Evolutionary conservation across 2,329 filamentous ascomycete species (phyloP), one percentile per base, ranked within the genome.

Genomic region (Sporothrix variecibatus): DNA sequence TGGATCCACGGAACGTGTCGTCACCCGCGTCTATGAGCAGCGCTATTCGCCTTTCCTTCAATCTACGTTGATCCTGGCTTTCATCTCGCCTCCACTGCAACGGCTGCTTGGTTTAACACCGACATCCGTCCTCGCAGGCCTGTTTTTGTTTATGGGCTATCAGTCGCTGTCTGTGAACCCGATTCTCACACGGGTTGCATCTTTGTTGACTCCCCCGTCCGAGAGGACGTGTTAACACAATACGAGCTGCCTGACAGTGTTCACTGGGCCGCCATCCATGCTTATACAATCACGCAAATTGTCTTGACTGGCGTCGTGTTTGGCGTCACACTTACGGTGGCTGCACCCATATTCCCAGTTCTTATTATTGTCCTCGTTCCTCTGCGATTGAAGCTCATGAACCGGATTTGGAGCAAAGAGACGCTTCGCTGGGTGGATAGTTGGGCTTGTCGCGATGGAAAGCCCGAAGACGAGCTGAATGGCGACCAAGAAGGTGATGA

Each of bases 341-440:
- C 72, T 20, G 72, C 72, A 38, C 72, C 72, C 12, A 67, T 43
- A 3, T 92, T 92, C 76, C 90, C 90, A 0, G 81, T 92, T 8
- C 85, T 91, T 34, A 90, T 92, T 75, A 88, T 91, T 72, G 84
- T 87, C 6, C 80, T 91, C n/a, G 89, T 92, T 0, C 90, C 90
- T 0, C 83, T 90, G n/a, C 83, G 90, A 12, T 79, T 92, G 9
- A 82, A 87, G 20, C 72, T 90, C 15, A 91, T 92, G 88, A 89
- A 88, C 74, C 84, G 81, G 69, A 82, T 90, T 72, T 92, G 89
- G 89, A 84, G 83, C 23, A 83, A 85, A 62, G 88, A 91, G 76
- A 88, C 88, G 8, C 82, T 92, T 68, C 79, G 80, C 46, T 80
- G 80, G 73, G 83, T 86, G 20, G 84, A 86, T 76, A 82, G 80